phyloP scores from a whole-genome alignment of 2,329 filamentous ascomycete genomes.

The Curvularia verruculosa region DNA sequence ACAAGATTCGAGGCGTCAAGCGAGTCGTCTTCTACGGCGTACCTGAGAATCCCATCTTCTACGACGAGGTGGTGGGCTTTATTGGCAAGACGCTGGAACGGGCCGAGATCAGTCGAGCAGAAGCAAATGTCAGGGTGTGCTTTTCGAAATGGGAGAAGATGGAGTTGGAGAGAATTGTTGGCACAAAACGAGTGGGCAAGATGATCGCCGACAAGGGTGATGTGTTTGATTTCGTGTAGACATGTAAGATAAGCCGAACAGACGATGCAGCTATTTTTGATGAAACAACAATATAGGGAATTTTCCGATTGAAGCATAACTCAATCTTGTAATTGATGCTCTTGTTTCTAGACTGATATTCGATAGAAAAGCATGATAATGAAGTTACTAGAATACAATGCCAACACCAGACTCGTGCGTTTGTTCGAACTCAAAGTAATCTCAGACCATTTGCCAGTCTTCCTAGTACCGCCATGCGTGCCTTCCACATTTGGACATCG shows the following conservation, averaged over 20 bases:
- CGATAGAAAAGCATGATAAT: neutral
- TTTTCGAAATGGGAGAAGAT: constrained; percentile 91
- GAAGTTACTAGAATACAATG: neutral
- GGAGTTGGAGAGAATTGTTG: constrained; percentile 87
- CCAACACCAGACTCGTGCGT: neutral
- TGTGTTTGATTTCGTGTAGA: constrained; percentile 89
- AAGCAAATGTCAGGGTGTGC: constrained; percentile 60
- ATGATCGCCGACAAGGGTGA: constrained; percentile 85
- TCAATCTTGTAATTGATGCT: too few relatives aligned
- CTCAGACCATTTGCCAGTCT: neutral
- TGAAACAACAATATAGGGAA: neutral
- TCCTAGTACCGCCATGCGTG: neutral
- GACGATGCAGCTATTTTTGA: neutral
- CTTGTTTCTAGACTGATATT: neutral
- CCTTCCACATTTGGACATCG: neutral
- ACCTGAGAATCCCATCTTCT: constrained; percentile 86
- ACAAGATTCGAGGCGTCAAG: constrained; percentile 79
- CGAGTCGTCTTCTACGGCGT: constrained; percentile 87
- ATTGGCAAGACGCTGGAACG: constrained; percentile 61
- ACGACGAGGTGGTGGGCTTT: constrained; percentile 75
- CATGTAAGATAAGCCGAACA: neutral
- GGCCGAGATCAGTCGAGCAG: constrained; percentile 61
- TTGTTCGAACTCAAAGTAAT: neutral
- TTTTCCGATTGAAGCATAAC: neutral
- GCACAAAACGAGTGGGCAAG: constrained; percentile 76